phyloP scores from a whole-genome alignment of 345 rosid species.

The Aethionema arabicum region DNA sequence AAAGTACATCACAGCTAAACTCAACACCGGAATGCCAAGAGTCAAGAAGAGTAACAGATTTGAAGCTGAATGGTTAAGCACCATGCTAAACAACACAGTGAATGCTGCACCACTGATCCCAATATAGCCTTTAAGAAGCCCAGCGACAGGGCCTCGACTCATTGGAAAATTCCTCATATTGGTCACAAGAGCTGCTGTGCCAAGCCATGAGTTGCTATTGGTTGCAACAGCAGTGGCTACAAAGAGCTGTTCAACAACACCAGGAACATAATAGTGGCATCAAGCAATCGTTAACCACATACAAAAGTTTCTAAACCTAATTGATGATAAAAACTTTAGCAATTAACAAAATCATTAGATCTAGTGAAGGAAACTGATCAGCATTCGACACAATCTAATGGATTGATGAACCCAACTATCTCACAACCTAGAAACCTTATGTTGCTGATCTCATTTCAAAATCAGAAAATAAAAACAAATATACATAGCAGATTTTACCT shows the following conservation, averaged over 20 bases:
- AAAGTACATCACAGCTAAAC: conserved; percentile 68
- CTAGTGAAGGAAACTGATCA: neutral
- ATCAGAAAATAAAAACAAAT: neutral
- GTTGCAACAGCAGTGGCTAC: conserved; percentile 68
- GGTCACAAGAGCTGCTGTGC: conserved; percentile 76
- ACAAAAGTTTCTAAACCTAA: neutral
- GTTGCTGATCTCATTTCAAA: neutral
- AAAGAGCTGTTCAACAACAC: conserved; percentile 55
- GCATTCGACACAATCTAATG: neutral
- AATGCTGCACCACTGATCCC: conserved; percentile 81
- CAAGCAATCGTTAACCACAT: neutral
- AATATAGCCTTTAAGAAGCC: conserved; percentile 75
- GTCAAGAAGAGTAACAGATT: conserved; percentile 64
- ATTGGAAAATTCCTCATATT: conserved; percentile 82
- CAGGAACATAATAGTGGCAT: neutral
- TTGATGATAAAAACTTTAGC: neutral
- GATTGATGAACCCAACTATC: neutral
- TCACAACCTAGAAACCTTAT: neutral
- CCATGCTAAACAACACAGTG: conserved; percentile 65
- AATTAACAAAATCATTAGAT: conserved; percentile 15
- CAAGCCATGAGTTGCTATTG: conserved; percentile 77
- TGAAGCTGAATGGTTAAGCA: conserved; percentile 59
- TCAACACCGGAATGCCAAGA: conserved; percentile 68
- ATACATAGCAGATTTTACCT: neutral
- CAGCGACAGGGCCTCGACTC: conserved; percentile 68